Percentiles rank a stretch among this genome's conserved stretches.
Evolutionary conservation across 805 yeast species (phyloP).

Genomic region (Geotrichum ghanense): DNA sequence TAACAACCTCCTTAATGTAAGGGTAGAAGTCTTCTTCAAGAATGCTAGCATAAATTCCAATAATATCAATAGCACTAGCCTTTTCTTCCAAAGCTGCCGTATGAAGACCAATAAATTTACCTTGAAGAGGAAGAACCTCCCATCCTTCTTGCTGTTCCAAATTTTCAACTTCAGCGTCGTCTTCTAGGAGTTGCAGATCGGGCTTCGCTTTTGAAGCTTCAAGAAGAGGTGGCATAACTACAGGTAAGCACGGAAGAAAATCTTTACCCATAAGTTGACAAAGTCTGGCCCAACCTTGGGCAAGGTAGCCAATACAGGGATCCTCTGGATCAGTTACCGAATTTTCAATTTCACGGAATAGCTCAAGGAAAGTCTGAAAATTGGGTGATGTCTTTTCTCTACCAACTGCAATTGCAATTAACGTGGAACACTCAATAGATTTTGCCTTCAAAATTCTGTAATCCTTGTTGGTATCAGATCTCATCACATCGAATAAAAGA

Average conservation of each 20-base stretch:
- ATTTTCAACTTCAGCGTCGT: constrained; percentile 75
- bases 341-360: constrained; percentile 63
- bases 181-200: constrained; percentile 78
- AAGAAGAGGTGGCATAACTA: constrained; percentile 82
- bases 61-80: constrained; percentile 79
- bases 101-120: constrained; percentile 89
- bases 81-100: constrained; percentile 92
- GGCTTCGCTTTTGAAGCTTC: constrained; percentile 81
- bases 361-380: constrained; percentile 57
- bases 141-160: constrained; percentile 80
- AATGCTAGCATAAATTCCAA: constrained; percentile 74
- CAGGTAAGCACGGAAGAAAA: constrained; percentile 71
- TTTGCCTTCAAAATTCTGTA: constrained; percentile 77
- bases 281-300: constrained; percentile 93
- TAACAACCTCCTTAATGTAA: constrained; percentile 67
- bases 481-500: constrained; percentile 63
- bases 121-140: constrained; percentile 86
- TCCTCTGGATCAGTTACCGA: constrained; percentile 50
- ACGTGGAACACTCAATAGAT: constrained; percentile 90
- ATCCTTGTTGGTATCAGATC: constrained; percentile 67
- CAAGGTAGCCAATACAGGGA: constrained; percentile 75
- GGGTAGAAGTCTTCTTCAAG: constrained; percentile 74
- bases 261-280: constrained; percentile 79
- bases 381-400: constrained; percentile 74
- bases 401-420: constrained; percentile 92